These are phyloP conservation scores for Candida krabiensis DNA, from an alignment of 805 yeast genomes.

Conservation along the genomic window DNA sequence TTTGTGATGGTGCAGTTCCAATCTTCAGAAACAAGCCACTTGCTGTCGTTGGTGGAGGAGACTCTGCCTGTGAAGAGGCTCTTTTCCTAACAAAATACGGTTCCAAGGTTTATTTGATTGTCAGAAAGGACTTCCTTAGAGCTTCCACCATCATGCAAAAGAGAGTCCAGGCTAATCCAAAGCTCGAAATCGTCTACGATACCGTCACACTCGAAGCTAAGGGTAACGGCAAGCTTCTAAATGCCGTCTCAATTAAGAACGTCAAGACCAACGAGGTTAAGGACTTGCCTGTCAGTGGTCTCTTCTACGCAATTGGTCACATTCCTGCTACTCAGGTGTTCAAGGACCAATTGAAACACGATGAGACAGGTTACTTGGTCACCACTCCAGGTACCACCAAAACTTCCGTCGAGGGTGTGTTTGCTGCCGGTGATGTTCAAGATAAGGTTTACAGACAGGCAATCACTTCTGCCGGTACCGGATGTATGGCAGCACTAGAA, in stretches of 20 bases:
- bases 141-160: constrained; percentile 97
- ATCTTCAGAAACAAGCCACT: constrained; percentile 97
- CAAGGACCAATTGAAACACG: constrained; percentile 74
- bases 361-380: constrained; percentile 83
- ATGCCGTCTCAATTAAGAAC: constrained; percentile 64
- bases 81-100: constrained; percentile 95
- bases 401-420: constrained; percentile 87
- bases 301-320: constrained; percentile 98
- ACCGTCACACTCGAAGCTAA: constrained; percentile 83
- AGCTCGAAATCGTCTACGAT: constrained; percentile 88
- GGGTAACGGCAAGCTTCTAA: constrained; percentile 88
- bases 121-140: constrained; percentile 91
- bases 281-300: constrained; percentile 81
- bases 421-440: constrained; percentile 99
- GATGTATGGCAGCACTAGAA: constrained; percentile 99
- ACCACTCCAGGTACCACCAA: constrained; percentile 87
- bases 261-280: constrained; percentile 65
- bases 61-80: constrained; percentile 99
- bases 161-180: constrained; percentile 80
- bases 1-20: constrained; percentile 99
- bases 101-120: constrained; percentile 89
- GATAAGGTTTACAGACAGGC: constrained; percentile 98
- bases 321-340: constrained; percentile 89
- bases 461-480: constrained; percentile 98
- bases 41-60: constrained; percentile 99